Evolutionary conservation across 163 green algal species (phyloP), one percentile per base, ranked within the genome.

Genomic region (Smithsoniella earleae): DNA sequence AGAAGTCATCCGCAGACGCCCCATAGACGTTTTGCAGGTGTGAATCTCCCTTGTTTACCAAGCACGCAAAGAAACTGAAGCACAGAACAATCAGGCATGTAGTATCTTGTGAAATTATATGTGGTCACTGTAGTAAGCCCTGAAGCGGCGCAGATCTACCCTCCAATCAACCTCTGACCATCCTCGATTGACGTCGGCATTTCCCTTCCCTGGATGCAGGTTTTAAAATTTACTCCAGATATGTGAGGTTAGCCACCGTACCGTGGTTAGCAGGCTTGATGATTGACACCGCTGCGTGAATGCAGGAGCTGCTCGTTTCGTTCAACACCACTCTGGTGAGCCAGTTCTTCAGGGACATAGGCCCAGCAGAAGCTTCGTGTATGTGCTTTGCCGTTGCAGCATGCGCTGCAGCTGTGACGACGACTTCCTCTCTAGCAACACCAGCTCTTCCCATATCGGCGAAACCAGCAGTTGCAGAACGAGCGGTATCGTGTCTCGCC

Each of bases 1-100:
- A 69, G 66, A 91, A 76, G 40, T 96, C 44, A 88, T 92, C 79
- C 84, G 85, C 52, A 77, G 85, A 37, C 81, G 92, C 27, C 90
- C 91, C 3, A 78, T 92, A 34, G 91, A 97, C 66, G 74, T 91
- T 43, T 81, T 97, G 49, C 55, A 77, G 37, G 73, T 78, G 58
- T 77, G 79, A 65, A n/a, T 33, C 58, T 18, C 43, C 16, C 43
- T 54, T 27, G 16, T 54, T n/a, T n/a, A n/a, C n/a, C n/a, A n/a
- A n/a, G n/a, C n/a, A n/a, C n/a, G n/a, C n/a, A n/a, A n/a, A n/a
- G n/a, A n/a, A n/a, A n/a, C n/a, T n/a, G n/a, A n/a, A n/a, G n/a
- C n/a, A n/a, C n/a, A n/a, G n/a, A n/a, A n/a, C n/a, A n/a, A n/a
- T n/a, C n/a, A n/a, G n/a, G n/a, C n/a, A n/a, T n/a, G n/a, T n/a